Base-by-base conservation (phyloP, 805 yeast genomes). In the Sungouiella thailandica region DNA sequence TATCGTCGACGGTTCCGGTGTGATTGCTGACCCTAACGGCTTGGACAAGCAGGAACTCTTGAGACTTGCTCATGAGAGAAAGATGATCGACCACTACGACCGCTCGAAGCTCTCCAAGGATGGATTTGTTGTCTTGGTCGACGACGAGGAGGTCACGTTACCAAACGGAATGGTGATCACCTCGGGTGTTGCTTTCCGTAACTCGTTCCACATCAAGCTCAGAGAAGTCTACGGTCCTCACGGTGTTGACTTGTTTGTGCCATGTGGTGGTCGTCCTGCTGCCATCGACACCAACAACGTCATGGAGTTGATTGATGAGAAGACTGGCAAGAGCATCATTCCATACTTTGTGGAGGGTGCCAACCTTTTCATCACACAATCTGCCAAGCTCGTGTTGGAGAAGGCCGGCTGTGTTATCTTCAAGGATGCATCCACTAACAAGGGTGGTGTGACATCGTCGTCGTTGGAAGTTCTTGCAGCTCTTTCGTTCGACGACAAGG, bases 211-310 rank as follows among this genome's bases (percentile, higher is more conserved):
- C 58, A 70, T 86, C 46, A 76, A 78, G 46, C 57, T 83, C 39
- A 74, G 77, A 41, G 79, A 83, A 40, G 73, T 73, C 41, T 78
- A 76, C 51, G 77, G 75, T 25, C 28, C 30, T n/a, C 73, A 76
- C 28, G 72, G 73, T 20, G 71, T 88, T 41, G 88, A 87, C 50
- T 67, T 90, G 54, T 89, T 93, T 63, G 97, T 89, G 27, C 98
- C 98, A 38, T 90, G 98, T 64, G 98, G 98, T 61, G 98, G 98
- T 49, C 83, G 98, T 65, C 98, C 98, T 40, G 90, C 85, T 49
- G 94, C 97, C 14, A 80, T 90, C 58, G 94, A 89, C 59, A 78
- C 89, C 44, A 81, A 78, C 59, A 93, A 84, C 52, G 93, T 89
- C 39, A 65, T 69, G 43, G 65, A 65, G 34, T 76, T 87, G 50